phyloP scores from a whole-genome alignment of 305 asterid species.

The Solanum aculeatissimum region DNA sequence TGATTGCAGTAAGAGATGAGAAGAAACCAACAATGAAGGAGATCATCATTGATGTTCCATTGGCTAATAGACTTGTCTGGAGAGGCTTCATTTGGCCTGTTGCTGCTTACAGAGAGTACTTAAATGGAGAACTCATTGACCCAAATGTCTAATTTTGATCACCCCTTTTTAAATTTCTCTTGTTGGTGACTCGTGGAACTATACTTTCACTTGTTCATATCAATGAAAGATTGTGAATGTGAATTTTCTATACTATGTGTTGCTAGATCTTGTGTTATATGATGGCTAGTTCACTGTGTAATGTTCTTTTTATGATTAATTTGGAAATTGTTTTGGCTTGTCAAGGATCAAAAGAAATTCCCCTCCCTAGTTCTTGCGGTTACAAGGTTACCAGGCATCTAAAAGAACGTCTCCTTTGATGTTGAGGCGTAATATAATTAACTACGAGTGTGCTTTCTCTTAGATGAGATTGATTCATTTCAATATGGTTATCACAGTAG shows the following conservation, averaged over 20 bases:
- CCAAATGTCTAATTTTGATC: constrained; percentile 43
- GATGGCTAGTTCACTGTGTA: not conserved
- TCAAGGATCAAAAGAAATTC: not conserved
- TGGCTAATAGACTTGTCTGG: constrained; percentile 67
- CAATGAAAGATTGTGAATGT: not conserved
- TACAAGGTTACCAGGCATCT: not conserved
- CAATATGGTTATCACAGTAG: not conserved
- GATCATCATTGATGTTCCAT: constrained; percentile 88
- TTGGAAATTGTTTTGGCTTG: not conserved
- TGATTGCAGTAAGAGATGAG: constrained; percentile 81
- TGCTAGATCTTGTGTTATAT: not conserved
- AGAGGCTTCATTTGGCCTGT: constrained; percentile 97
- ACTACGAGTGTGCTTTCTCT: not conserved
- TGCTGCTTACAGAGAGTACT: constrained; percentile 81
- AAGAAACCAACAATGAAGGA: constrained; percentile 90
- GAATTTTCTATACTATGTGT: not conserved
- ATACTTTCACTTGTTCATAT: not conserved
- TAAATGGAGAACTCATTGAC: constrained; percentile 80
- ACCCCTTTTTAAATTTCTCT: not conserved
- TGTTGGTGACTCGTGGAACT: not conserved
- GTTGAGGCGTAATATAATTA: not conserved
- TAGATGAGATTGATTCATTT: not conserved
- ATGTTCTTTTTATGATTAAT: not conserved
- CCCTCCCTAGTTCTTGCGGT: not conserved
- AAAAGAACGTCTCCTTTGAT: not conserved